Evolutionary conservation across 208 protist genomes (phyloP), one percentile per base, ranked within the genome.

Genomic region (Sergeia podlipaevii): DNA sequence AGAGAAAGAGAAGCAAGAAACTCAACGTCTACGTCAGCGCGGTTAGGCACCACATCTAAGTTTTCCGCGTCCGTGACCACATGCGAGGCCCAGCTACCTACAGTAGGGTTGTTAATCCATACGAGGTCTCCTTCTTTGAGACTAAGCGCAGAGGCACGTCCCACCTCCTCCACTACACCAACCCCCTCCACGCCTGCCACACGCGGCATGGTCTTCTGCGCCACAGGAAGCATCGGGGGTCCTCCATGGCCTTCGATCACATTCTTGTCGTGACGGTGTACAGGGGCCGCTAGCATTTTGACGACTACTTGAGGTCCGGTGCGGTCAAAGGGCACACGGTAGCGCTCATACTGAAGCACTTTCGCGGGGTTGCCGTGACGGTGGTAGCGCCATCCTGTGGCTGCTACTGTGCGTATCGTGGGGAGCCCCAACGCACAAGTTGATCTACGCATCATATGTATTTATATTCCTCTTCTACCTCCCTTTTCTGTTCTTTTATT

Each of bases 231-330:
- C 33, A 70, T 56, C 13, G 51, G 23, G 2, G 73, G 74, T 0
- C 72, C 80, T 46, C 89, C 91, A 27, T 82, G 70, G 4, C 97
- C 97, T 43, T 97, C 76, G 49, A 98, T 90, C 26, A 97, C 67
- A 65, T 97, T 98, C 48, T 98, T 88, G 66, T 99, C 97, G 7
- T 97, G 91, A 36, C 93, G 90, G 64, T 99, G 97, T 20, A 98
- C 93, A 21, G 97, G 96, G 3, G 96, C 92, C 3, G 91, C 86
- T 6, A 98, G 52, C 89, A 98, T 98, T 74, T 96, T 95, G 45
- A 98, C 82, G 8, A 97, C 77, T 27, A 97, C 90, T 51, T 97
- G 73, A 18, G 61, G 53, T 15, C 83, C 65, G 39, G 70, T 75
- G 66, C 86, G 83, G 51, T 93, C 65, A 44, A 96, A 96, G 23